Evolutionary conservation across 108 stramenopile genomes (phyloP).

Genomic region (Cyclotella choctawhatcheeana): DNA sequence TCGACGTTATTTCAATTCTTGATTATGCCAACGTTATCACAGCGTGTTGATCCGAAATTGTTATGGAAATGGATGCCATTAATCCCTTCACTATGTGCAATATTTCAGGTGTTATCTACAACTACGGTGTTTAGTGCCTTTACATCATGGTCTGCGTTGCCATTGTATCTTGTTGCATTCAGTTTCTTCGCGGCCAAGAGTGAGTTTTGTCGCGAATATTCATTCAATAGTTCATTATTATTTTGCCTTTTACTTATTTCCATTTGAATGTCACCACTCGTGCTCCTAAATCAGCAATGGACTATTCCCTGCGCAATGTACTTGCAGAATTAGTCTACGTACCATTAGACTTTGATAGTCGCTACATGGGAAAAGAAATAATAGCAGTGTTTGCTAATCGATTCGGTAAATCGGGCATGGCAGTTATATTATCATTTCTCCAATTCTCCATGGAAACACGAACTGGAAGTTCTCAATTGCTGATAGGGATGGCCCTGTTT

Average conservation of each 20-base stretch:
- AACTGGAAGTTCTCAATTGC: conserved; percentile 1
- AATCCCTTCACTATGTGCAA: conserved; percentile 35
- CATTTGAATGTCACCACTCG: not conserved
- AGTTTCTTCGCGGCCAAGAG: conserved; percentile 65
- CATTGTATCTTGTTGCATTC: conserved; percentile 59
- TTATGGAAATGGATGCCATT: conserved; percentile 78
- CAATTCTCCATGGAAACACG: conserved; percentile 58
- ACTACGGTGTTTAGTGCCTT: conserved; percentile 5
- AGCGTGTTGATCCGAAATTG: conserved; percentile 61
- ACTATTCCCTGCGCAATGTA: conserved; percentile 76
- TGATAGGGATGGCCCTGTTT: conserved; percentile 38
- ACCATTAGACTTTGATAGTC: conserved; percentile 79
- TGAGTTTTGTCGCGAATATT: not conserved
- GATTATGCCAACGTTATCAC: conserved; percentile 68
- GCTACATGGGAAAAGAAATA: conserved; percentile 85
- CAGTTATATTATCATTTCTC: conserved; percentile 73
- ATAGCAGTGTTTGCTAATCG: conserved; percentile 89
- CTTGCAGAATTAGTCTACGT: conserved; percentile 82
- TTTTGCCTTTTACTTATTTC: not conserved
- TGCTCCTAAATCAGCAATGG: conserved; percentile 40
- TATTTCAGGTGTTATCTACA: conserved; percentile 22
- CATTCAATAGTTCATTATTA: not conserved
- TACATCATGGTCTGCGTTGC: conserved; percentile 19
- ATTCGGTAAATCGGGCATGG: conserved; percentile 88
- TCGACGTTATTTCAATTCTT: conserved; percentile 78